These are phyloP conservation scores for Sorghum bicolor DNA, from an alignment of 176 grass and related monocot genomes.

Conservation along the genomic window DNA sequence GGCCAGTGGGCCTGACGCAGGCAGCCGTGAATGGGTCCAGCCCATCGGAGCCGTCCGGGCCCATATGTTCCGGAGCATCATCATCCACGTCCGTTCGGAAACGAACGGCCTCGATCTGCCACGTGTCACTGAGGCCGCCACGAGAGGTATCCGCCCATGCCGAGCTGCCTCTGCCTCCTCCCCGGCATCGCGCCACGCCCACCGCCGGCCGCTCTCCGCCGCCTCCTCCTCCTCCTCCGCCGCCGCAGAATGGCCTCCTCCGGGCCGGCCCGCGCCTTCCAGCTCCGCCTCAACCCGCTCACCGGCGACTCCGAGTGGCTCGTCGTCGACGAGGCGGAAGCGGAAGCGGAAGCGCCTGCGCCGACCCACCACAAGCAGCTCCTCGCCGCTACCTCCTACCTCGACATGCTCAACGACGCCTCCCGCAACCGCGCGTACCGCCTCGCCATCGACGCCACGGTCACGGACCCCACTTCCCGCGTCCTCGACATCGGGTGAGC, in stretches of 20 bases:
- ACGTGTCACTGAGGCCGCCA: no score
- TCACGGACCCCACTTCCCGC: constrained; percentile 57
- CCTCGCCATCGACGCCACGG: constrained; percentile 57
- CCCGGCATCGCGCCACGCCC: not conserved
- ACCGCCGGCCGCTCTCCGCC: constrained; percentile 9
- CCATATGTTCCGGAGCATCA: not conserved
- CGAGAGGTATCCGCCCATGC: constrained; percentile 5
- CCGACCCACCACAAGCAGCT: constrained; percentile 30
- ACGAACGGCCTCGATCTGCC: not conserved
- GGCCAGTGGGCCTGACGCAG: no score
- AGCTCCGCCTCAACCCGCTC: constrained; percentile 84
- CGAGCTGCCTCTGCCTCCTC: constrained; percentile 28
- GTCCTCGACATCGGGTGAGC: constrained; percentile 93
- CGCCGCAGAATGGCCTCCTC: constrained; percentile 34
- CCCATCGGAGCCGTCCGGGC: not conserved
- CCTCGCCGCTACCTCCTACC: constrained; percentile 73
- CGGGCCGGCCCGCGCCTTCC: constrained; percentile 50
- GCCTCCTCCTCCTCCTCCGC: constrained; percentile 6
- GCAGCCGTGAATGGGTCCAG: not conserved
- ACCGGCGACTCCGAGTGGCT: constrained; percentile 96
- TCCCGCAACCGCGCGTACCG: constrained; percentile 72
- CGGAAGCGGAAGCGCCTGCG: constrained; percentile 10
- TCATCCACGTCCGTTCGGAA: not conserved
- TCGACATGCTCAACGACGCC: constrained; percentile 93
- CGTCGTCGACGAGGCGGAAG: constrained; percentile 60